Evolutionary conservation across 164 flowering plant species (phyloP), one percentile per base, ranked within the genome.

Genomic region (Dillenia turbinata): DNA sequence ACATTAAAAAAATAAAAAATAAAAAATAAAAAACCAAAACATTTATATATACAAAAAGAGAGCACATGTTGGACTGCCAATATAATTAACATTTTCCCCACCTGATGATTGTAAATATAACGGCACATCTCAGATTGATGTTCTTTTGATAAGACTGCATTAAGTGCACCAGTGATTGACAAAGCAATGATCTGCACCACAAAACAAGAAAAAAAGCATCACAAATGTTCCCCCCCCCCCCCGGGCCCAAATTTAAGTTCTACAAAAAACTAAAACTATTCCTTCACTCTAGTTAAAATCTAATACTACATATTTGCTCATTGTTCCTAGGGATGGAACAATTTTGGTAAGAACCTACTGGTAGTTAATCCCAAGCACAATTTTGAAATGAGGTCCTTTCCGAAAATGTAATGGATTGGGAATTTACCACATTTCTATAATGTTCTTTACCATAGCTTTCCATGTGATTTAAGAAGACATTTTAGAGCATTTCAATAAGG

Each of bases 71-170:
- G 49, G 44, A 10, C 9, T 19, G 16, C 1, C 16, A 44, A 12
- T 8, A 9, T 9, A 8, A 12, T 12, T 12, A 49, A 10, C 44
- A 48, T 12, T 53, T 11, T 46, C 24, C 77, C 66, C 74, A 64
- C 97, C 89, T 88, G 95, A 72, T 90, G 96, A 74, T 90, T 90
- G 75, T 88, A 88, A 12, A 88, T 74, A 62, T 90, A 90, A 16
- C 97, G 90, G 24, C 88, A 62, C 61, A 90, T 85, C 77, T 90
- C 97, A 11, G 17, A 61, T 58, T 69, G 74, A 68, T 90, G 96
- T 56, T 88, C 85, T 50, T 70, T 68, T 10, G 87, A 76, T 58
- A 90, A 67, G 40, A 88, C 79, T n/a, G 90, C 81, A 76, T 88
- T 83, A 51, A 90, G 63, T 19, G 92, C 92, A 53, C 96, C 97